Evolutionary conservation across 2,329 filamentous ascomycete genomes (phyloP).

Genomic region (Colletotrichum melonis): DNA sequence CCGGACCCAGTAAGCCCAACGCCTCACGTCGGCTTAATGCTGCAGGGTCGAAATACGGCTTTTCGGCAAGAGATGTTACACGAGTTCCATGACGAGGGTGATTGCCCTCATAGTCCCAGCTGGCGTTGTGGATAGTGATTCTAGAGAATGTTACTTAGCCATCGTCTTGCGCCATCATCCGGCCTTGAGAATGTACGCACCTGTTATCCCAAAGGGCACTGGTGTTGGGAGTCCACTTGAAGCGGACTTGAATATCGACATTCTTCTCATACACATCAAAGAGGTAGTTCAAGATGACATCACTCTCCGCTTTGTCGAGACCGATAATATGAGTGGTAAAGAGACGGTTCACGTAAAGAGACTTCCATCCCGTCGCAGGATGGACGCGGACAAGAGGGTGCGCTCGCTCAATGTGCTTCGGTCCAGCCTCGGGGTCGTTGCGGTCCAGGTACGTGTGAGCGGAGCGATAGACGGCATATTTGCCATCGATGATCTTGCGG

Average conservation of each 20-base stretch:
- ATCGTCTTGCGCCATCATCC: not conserved
- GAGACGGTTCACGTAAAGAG: conserved; percentile 76
- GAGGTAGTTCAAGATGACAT: conserved; percentile 74
- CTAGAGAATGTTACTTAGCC: conserved; percentile 45
- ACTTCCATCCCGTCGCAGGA: conserved; percentile 80
- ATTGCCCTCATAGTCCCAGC: conserved; percentile 77
- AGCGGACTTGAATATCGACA: conserved; percentile 78
- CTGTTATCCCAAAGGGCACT: conserved; percentile 79
- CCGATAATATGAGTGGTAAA: conserved; percentile 78
- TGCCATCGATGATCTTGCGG: conserved; percentile 76
- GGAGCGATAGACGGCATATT: conserved; percentile 71
- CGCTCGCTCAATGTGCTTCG: conserved; percentile 73
- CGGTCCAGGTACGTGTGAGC: conserved; percentile 77
- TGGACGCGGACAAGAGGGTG: conserved; percentile 78
- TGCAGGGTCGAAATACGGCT: conserved; percentile 73
- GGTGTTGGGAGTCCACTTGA: conserved; percentile 75
- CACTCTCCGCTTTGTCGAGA: conserved; percentile 75
- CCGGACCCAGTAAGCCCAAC: conserved; percentile 70
- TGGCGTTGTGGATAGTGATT: conserved; percentile 80
- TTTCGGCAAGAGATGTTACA: conserved; percentile 77
- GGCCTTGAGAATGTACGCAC: conserved; percentile 44
- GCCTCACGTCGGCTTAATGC: conserved; percentile 76
- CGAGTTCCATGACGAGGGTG: conserved; percentile 78
- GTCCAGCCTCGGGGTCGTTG: conserved; percentile 68
- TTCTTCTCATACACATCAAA: conserved; percentile 77